Evolutionary conservation across 169 alveolate species (phyloP).

Genomic region (Plasmodium vivax): DNA sequence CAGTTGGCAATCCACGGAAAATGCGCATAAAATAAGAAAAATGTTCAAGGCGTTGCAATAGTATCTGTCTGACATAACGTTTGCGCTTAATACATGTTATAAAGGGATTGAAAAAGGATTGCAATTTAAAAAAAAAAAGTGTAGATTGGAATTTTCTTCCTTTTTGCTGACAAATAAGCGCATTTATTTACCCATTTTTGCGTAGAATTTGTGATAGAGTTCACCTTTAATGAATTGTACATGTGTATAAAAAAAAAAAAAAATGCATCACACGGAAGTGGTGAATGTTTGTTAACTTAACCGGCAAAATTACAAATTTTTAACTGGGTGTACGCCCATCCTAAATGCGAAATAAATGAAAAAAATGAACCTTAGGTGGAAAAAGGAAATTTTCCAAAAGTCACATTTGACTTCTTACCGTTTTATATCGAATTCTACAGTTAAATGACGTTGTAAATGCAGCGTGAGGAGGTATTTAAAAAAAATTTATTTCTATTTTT

Average conservation of each 20-base stretch:
- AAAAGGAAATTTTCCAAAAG: background rate
- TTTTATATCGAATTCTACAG: background rate
- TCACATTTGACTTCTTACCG: background rate
- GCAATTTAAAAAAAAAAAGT: background rate
- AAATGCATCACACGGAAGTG: background rate
- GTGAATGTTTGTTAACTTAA: background rate
- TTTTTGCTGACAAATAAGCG: background rate
- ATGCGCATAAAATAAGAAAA: background rate
- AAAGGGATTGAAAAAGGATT: background rate
- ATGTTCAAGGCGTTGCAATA: background rate
- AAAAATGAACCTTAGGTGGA: background rate
- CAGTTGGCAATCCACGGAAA: conserved; percentile 3
- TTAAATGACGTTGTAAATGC: conserved; percentile 9
- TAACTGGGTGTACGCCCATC: background rate
- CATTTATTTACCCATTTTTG: background rate
- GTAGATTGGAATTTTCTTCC: background rate
- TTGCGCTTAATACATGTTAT: background rate
- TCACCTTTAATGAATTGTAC: background rate
- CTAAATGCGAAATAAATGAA: background rate
- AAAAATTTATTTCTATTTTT: conserved; percentile 22
- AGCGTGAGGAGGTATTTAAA: background rate
- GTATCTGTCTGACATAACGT: conserved; percentile 6
- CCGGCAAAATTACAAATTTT: background rate
- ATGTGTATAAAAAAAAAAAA: background rate
- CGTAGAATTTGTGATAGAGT: background rate